phyloP scores from a whole-genome alignment of 257 asterid species.

The Petrea volubilis region DNA sequence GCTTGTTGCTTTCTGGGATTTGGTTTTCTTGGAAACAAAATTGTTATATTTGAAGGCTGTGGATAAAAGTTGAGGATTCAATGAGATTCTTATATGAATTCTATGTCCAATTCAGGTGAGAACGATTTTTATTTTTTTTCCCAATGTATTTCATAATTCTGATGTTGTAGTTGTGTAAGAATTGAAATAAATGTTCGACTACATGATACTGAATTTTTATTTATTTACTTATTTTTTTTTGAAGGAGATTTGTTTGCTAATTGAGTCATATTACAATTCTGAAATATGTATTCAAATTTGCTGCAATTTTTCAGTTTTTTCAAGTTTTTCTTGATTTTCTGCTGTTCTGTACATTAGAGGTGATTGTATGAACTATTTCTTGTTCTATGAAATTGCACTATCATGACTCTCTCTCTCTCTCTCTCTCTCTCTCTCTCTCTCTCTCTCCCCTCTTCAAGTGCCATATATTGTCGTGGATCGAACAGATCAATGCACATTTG shows the following conservation, averaged over 20 bases:
- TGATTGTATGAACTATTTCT: neutral
- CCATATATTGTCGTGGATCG: neutral
- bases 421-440: neutral
- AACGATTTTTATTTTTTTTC: neutral
- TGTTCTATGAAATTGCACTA: too few species aligned
- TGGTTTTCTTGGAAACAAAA: conserved; percentile 8
- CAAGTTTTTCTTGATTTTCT: neutral
- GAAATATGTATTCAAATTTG: neutral
- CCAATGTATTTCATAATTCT: neutral
- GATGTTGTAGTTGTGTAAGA: neutral
- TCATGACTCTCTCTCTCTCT: too few species aligned
- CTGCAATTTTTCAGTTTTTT: neutral
- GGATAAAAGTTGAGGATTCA: conserved; percentile 1
- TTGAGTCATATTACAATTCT: neutral
- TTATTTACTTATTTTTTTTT: neutral
- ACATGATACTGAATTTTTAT: too few species aligned
- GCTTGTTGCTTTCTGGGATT: conserved; percentile 12
- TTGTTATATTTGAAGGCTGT: conserved; percentile 9
- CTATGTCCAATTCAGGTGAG: conserved; percentile 37
- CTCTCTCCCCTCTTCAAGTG: neutral
- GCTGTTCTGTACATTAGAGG: neutral
- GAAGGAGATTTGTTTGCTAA: neutral
- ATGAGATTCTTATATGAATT: conserved; percentile 33
- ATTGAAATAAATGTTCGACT: neutral
- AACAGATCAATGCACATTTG: neutral